Evolutionary conservation across 2,329 filamentous ascomycete genomes (phyloP).

Genomic region (Bisporella sp.): DNA sequence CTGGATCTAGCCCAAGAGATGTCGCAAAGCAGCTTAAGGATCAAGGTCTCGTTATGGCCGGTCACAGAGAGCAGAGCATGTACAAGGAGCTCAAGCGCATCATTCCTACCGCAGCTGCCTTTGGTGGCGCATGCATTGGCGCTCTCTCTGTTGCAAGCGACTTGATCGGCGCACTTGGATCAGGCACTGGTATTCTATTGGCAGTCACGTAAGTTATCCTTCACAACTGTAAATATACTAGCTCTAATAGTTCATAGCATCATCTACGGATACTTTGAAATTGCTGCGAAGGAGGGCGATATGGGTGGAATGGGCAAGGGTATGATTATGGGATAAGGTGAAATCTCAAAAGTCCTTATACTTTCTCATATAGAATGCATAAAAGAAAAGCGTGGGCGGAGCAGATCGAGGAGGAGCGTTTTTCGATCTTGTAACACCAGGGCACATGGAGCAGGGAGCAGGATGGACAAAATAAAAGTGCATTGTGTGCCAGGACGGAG

Average conservation of each 20-base stretch:
- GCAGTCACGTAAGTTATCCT: constrained; percentile 81
- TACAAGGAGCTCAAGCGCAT: constrained; percentile 99
- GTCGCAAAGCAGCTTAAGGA: constrained; percentile 99
- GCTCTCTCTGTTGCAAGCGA: constrained; percentile 93
- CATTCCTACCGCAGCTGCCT: constrained; percentile 95
- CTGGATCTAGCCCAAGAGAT: constrained; percentile 92
- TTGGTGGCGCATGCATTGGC: constrained; percentile 98
- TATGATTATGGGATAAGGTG: constrained; percentile 60
- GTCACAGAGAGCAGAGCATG: constrained; percentile 99
- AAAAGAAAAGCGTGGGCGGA: constrained; percentile 13
- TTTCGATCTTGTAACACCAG: constrained; percentile 10
- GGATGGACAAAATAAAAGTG: constrained; percentile 6
- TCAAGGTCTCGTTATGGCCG: constrained; percentile 98
- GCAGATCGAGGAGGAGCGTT: not conserved
- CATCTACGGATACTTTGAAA: constrained; percentile 99
- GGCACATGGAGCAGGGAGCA: not conserved
- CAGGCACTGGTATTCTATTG: constrained; percentile 93
- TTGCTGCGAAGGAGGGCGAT: constrained; percentile 97
- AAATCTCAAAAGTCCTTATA: constrained; percentile 10
- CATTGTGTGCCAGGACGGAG: constrained; percentile 13
- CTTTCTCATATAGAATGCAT: constrained; percentile 13
- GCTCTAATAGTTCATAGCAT: constrained; percentile 55
- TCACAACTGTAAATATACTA: constrained; percentile 18
- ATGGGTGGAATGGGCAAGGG: constrained; percentile 68
- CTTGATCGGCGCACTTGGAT: constrained; percentile 90